These are phyloP conservation scores for Colletotrichum siamense DNA, from an alignment of 2,329 filamentous ascomycete species.

Conservation along the genomic window DNA sequence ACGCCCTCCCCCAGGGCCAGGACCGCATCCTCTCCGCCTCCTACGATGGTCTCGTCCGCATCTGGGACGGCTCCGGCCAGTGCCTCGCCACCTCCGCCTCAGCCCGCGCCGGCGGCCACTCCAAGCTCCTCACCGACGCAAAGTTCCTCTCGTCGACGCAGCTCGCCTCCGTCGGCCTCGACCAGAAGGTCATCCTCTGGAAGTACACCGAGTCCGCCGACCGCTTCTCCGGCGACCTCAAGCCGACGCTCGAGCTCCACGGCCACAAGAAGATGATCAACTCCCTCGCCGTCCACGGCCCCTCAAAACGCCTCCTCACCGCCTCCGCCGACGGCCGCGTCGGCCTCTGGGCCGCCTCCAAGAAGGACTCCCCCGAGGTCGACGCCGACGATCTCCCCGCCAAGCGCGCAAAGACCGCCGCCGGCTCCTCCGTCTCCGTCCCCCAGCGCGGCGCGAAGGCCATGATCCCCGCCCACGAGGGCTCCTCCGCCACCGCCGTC, in stretches of 20 bases:
- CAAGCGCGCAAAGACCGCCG: constrained; percentile 77
- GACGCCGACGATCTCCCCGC: constrained; percentile 73
- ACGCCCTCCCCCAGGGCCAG: constrained; percentile 57
- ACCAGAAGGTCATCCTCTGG: constrained; percentile 88
- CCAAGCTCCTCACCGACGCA: constrained; percentile 78
- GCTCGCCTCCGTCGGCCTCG: constrained; percentile 82
- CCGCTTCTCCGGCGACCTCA: constrained; percentile 66
- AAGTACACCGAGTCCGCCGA: constrained; percentile 76
- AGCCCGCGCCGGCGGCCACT: constrained; percentile 73
- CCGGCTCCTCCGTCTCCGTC: constrained; percentile 46
- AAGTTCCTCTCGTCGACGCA: constrained; percentile 81
- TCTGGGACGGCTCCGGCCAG: constrained; percentile 91
- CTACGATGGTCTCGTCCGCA: constrained; percentile 85
- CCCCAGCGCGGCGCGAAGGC: constrained; percentile 80
- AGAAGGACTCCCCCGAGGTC: constrained; percentile 76
- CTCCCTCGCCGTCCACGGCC: constrained; percentile 74
- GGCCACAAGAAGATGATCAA: constrained; percentile 81
- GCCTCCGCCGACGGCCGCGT: constrained; percentile 83
- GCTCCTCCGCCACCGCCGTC: constrained; percentile 77
- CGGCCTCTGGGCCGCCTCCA: constrained; percentile 88
- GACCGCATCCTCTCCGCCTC: constrained; percentile 88
- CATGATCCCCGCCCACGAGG: constrained; percentile 74
- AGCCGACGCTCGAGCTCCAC: constrained; percentile 80
- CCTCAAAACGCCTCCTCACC: constrained; percentile 80
- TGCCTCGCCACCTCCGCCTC: constrained; percentile 78